Conservation (phyloP, 495 filamentous ascomycete genomes). For the Mytilinidion resinicola region DNA sequence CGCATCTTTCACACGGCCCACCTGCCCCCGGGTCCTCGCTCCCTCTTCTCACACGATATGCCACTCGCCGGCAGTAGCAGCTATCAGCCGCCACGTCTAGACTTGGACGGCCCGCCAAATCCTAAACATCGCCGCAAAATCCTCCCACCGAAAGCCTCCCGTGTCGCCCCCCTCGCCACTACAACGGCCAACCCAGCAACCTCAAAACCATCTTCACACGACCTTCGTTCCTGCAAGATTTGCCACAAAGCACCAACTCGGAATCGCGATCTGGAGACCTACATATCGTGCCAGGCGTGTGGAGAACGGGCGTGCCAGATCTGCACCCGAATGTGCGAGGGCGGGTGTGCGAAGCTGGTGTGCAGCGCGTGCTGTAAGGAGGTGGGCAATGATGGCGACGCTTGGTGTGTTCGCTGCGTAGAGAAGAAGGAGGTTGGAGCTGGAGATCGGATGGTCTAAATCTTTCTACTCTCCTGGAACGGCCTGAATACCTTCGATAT, state of each 20-base stretch:
- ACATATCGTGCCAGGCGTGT: conserved; percentile 15
- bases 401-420: conserved; percentile 6
- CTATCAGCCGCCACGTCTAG: neutral
- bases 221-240: conserved; percentile 22
- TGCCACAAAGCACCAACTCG: conserved; percentile 20
- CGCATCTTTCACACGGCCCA: neutral
- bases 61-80: neutral
- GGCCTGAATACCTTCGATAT: too few species aligned
- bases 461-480: too few species aligned
- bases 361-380: conserved; percentile 23
- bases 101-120: neutral
- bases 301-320: conserved; percentile 21
- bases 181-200: neutral
- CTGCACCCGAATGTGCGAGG: conserved; percentile 17
- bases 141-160: neutral
- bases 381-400: conserved; percentile 25
- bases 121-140: neutral
- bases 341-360: conserved; percentile 8
- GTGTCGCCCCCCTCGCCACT: neutral
- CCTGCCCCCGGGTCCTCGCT: neutral
- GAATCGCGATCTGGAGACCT: conserved; percentile 19
- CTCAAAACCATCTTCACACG: neutral
- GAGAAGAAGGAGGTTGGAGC: too few species aligned
- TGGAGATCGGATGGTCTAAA: too few species aligned
- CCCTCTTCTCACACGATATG: neutral